These are phyloP conservation scores for Leucoagaricus sp. DNA, from an alignment of 1,284 basidiomycete species.

Conservation along the genomic window DNA sequence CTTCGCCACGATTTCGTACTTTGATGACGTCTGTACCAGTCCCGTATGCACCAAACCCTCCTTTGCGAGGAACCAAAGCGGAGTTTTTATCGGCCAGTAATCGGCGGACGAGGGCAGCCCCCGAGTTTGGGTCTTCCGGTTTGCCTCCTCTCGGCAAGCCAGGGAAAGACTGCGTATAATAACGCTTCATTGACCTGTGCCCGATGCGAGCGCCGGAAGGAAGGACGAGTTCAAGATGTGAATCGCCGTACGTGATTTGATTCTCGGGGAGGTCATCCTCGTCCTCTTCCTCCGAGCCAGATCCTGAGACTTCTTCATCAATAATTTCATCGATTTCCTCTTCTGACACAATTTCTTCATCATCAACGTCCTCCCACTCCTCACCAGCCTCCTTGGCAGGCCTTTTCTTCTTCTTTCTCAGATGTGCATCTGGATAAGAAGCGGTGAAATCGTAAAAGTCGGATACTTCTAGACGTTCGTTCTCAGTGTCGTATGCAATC, in stretches of 20 bases:
- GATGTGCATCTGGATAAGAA: slow-evolving; percentile 69
- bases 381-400: slow-evolving; percentile 42
- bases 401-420: slow-evolving; percentile 33
- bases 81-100: slow-evolving; percentile 81
- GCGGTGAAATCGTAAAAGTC: slow-evolving; percentile 93
- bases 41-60: slow-evolving; percentile 86
- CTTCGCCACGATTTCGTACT: slow-evolving; percentile 94
- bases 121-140: slow-evolving; percentile 65
- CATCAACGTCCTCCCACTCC: slow-evolving; percentile 61
- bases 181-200: slow-evolving; percentile 85
- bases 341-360: slow-evolving; percentile 44
- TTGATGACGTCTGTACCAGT: slow-evolving; percentile 80
- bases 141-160: slow-evolving; percentile 37
- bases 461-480: slow-evolving; percentile 84
- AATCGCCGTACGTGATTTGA: slow-evolving; percentile 72
- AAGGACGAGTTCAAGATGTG: slow-evolving; percentile 87
- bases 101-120: slow-evolving; percentile 72
- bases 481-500: slow-evolving; percentile 84
- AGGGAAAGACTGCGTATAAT: slow-evolving; percentile 85
- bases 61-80: slow-evolving; percentile 80
- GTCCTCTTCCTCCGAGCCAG: slow-evolving; percentile 36
- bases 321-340: slow-evolving; percentile 57
- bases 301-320: slow-evolving; percentile 35
- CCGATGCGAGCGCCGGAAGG: slow-evolving; percentile 93
- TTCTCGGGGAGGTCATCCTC: slow-evolving; percentile 53